Evolutionary conservation across 73 alveolate genomes (phyloP).

Genomic region (Tetrahymena elliotti): DNA sequence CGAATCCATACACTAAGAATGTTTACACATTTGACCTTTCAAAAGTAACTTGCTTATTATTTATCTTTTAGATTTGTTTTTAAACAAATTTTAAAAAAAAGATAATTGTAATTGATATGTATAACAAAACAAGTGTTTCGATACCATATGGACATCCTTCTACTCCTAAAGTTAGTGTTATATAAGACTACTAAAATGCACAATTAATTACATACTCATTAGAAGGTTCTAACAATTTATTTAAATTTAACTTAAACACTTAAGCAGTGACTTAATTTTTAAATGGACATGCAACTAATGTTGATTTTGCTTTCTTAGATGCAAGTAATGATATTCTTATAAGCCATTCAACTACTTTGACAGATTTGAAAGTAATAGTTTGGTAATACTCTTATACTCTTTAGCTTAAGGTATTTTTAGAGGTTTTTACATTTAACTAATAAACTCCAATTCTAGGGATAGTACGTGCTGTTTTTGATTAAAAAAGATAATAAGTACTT

Average conservation of each 20-base stretch:
- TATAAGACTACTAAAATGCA: neutral
- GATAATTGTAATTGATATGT: neutral
- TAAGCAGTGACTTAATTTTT: neutral
- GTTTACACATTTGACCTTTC: neutral
- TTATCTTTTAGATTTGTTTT: neutral
- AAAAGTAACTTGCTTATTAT: neutral
- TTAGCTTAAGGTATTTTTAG: neutral
- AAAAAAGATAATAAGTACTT: neutral
- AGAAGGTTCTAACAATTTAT: neutral
- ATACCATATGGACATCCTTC: neutral
- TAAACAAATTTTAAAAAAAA: neutral
- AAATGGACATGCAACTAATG: neutral
- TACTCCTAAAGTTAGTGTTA: neutral
- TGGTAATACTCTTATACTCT: neutral
- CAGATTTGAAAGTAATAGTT: neutral
- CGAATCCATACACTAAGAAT: neutral
- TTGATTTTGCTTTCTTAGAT: neutral
- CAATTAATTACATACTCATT: neutral
- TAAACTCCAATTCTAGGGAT: neutral
- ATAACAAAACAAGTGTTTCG: neutral
- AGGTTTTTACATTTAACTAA: neutral
- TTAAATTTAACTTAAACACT: neutral
- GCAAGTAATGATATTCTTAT: neutral
- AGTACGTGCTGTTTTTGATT: neutral
- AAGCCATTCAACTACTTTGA: neutral